Percentiles rank a stretch among this genome's conserved stretches.
phyloP scores from a whole-genome alignment of 2,329 filamentous ascomycete genomes.

The Ciborinia camelliae region DNA sequence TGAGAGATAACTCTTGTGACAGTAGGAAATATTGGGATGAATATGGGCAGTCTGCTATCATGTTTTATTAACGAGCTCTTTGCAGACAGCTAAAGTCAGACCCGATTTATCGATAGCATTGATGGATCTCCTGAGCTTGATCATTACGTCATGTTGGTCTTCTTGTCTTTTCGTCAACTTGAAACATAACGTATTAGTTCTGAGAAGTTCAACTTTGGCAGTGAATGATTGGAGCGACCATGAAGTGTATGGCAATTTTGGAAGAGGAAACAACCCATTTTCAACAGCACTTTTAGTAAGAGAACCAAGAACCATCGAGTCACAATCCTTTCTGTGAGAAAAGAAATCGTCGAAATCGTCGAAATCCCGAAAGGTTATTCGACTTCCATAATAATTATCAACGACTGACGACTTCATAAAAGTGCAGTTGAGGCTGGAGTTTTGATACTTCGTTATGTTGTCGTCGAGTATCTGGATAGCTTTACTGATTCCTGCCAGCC shows the following conservation, averaged over 20 bases:
- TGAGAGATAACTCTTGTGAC: no score
- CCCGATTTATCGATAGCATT: not conserved
- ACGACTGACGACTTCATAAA: not conserved
- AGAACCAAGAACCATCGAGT: conserved; percentile 10
- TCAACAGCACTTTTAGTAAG: not conserved
- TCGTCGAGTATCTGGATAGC: not conserved
- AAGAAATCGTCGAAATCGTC: not conserved
- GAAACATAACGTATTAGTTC: not conserved
- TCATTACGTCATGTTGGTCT: not conserved
- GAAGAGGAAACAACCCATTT: not conserved
- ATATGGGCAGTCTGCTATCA: not conserved
- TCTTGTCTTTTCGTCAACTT: rapidly evolving
- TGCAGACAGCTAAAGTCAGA: not conserved
- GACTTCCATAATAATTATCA: not conserved
- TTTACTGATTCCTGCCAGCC: not conserved
- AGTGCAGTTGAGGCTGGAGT: not conserved
- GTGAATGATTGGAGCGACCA: not conserved
- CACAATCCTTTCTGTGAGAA: not conserved
- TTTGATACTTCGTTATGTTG: not conserved
- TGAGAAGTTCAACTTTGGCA: not conserved
- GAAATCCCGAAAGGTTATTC: no score
- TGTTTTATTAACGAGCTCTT: not conserved
- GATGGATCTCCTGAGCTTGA: not conserved
- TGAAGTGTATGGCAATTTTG: not conserved
- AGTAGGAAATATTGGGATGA: no score